Conservation (phyloP, 495 filamentous ascomycete genomes). For the Penicillium psychrofluorescens region DNA sequence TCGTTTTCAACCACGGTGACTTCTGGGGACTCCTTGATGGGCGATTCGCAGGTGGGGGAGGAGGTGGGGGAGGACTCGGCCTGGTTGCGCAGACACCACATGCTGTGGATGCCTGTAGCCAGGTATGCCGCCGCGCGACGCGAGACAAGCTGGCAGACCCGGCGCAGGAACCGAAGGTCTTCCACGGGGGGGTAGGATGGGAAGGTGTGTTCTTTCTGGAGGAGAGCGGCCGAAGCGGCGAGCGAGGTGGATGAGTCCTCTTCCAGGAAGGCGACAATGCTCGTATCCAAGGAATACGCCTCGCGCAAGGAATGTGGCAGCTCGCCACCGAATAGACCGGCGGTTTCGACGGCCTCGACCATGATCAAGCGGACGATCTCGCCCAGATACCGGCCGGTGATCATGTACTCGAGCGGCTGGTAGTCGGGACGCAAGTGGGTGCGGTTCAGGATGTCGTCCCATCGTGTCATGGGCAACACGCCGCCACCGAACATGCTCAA, state of each 20-base stretch:
- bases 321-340: slow-evolving; percentile 41
- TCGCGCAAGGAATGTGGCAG: slow-evolving; percentile 55
- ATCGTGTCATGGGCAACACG: slow-evolving; percentile 60
- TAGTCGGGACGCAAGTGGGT: slow-evolving; percentile 71
- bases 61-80: slow-evolving; percentile 28
- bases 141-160: slow-evolving; percentile 47
- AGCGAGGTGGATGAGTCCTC: slow-evolving; percentile 41
- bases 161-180: slow-evolving; percentile 50
- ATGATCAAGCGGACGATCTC: slow-evolving; percentile 75
- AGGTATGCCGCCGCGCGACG: slow-evolving; percentile 55
- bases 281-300: slow-evolving; percentile 63
- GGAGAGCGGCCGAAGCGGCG: slow-evolving; percentile 34
- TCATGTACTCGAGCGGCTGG: slow-evolving; percentile 88
- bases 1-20: slow-evolving; percentile 36
- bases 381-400: slow-evolving; percentile 75
- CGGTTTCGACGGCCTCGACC: slow-evolving; percentile 53
- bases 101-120: slow-evolving; percentile 58
- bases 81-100: slow-evolving; percentile 50
- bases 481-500: slow-evolving; percentile 76
- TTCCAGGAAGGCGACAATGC: slow-evolving; percentile 53
- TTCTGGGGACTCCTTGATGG: slow-evolving; percentile 28
- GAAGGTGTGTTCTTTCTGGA: slow-evolving; percentile 47
- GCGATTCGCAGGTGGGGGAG: slow-evolving; percentile 11
- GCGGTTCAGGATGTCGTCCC: slow-evolving; percentile 66
- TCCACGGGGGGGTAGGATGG: slow-evolving; percentile 31